phyloP scores from a whole-genome alignment of 768 basidiomycete genomes.

The Mycena epipterygia region DNA sequence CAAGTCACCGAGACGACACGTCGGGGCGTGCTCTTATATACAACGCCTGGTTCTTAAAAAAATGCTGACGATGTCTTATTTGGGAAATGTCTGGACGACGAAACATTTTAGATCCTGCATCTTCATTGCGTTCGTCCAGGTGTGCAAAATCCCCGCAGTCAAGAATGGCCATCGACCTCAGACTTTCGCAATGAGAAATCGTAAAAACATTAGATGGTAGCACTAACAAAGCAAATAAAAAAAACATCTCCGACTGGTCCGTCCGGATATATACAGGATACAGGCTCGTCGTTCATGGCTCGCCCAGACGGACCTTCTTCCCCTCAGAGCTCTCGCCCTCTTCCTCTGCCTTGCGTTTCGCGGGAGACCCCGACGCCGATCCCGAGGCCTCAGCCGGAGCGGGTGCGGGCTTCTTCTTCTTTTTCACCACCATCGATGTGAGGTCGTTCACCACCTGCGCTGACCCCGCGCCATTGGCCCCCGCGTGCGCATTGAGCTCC shows the following conservation, averaged over 20 bases:
- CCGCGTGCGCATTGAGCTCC: constrained; percentile 67
- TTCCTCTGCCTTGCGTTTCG: constrained; percentile 82
- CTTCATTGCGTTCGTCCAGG: no score
- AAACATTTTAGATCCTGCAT: no score
- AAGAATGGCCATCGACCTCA: background rate
- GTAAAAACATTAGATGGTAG: background rate
- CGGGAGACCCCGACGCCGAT: constrained; percentile 19
- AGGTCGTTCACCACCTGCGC: constrained; percentile 79
- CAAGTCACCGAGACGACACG: no score
- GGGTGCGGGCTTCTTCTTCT: constrained; percentile 75
- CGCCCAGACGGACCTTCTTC: constrained; percentile 77
- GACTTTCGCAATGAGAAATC: background rate
- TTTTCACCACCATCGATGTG: constrained; percentile 89
- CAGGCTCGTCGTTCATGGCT: background rate
- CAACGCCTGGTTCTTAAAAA: no score
- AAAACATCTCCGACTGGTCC: background rate
- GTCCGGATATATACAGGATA: background rate
- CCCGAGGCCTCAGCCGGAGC: constrained; percentile 42
- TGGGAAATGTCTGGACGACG: no score
- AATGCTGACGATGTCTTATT: no score
- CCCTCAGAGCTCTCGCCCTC: constrained; percentile 60
- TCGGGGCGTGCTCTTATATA: no score
- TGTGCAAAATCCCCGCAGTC: no score
- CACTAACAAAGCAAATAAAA: constrained; percentile 29
- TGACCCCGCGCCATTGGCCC: constrained; percentile 45